These are phyloP conservation scores for Lagerstroemia speciosa DNA, from an alignment of 345 rosid genomes.

Conservation along the genomic window DNA sequence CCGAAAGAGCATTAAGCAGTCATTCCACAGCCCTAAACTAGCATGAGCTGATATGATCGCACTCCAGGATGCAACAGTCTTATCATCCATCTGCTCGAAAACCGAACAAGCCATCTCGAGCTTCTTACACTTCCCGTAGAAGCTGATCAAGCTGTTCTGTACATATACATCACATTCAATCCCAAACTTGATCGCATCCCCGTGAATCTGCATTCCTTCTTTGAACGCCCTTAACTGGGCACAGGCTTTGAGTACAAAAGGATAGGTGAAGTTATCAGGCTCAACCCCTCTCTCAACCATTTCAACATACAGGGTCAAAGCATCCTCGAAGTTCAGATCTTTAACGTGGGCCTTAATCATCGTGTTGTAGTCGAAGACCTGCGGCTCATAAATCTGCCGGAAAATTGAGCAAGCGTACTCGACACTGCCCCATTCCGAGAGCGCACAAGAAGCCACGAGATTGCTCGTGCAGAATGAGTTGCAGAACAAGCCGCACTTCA, in stretches of 20 bases:
- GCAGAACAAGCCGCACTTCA: conserved; percentile 30
- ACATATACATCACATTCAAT: conserved; percentile 24
- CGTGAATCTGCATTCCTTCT: conserved; percentile 37
- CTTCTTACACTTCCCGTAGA: conserved; percentile 32
- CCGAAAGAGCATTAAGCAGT: conserved; percentile 23
- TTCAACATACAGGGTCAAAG: conserved; percentile 20
- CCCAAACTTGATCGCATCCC: conserved; percentile 22
- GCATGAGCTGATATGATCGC: conserved; percentile 33
- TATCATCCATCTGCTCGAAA: conserved; percentile 22
- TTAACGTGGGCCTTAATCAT: conserved; percentile 26
- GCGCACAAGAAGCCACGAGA: conserved; percentile 32
- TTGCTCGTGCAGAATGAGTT: conserved; percentile 29
- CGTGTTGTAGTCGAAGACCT: conserved; percentile 24
- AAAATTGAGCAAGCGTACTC: conserved; percentile 34
- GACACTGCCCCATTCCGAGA: conserved; percentile 37
- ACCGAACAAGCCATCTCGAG: conserved; percentile 18
- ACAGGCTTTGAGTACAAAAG: conserved; percentile 32
- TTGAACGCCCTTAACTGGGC: conserved; percentile 16
- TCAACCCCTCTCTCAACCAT: conserved; percentile 28
- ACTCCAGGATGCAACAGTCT: conserved; percentile 37
- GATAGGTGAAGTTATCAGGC: conserved; percentile 33
- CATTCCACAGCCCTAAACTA: conserved; percentile 23
- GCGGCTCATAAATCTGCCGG: conserved; percentile 23
- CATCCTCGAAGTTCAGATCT: conserved; percentile 17
- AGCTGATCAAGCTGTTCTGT: conserved; percentile 30